Evolutionary conservation across 1,284 basidiomycete genomes (phyloP).

Genomic region (Cutaneotrichosporon spelunceum): DNA sequence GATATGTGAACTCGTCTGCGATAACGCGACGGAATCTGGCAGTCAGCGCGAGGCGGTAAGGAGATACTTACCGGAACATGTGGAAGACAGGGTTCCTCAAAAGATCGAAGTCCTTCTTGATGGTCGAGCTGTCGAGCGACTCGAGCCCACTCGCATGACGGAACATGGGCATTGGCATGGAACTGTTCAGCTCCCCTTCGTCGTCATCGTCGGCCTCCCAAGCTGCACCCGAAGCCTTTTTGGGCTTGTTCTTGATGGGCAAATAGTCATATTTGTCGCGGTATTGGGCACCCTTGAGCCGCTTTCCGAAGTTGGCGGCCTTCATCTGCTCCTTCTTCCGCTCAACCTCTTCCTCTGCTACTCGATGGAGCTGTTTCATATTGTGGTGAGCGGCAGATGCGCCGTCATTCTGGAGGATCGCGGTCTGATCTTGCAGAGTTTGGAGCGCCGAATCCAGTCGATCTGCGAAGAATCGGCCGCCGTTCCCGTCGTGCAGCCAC

Average conservation of each 20-base stretch:
- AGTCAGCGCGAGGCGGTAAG: conserved; percentile 5
- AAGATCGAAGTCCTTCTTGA: conserved; percentile 69
- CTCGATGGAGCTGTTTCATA: conserved; percentile 58
- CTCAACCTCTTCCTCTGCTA: conserved; percentile 34
- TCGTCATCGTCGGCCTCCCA: conserved; percentile 44
- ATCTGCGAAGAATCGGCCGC: conserved; percentile 84
- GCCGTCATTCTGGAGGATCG: conserved; percentile 60
- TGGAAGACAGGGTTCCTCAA: conserved; percentile 81
- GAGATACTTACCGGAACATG: conserved; percentile 65
- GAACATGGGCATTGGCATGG: conserved; percentile 34
- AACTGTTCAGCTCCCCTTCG: conserved; percentile 24
- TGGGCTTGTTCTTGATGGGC: conserved; percentile 55
- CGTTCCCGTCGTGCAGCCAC: conserved; percentile 51
- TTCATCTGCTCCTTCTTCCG: conserved; percentile 42
- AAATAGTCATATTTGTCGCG: conserved; percentile 40
- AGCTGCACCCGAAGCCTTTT: conserved; percentile 20
- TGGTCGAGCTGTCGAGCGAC: conserved; percentile 55
- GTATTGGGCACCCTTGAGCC: conserved; percentile 47
- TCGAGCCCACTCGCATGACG: conserved; percentile 29
- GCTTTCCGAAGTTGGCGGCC: conserved; percentile 43
- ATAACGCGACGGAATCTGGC: conserved; percentile 71
- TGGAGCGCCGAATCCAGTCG: conserved; percentile 64
- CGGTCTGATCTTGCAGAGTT: conserved; percentile 64
- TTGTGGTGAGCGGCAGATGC: conserved; percentile 60
- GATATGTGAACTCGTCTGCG: conserved; percentile 93